Percentiles rank a stretch among this genome's conserved stretches.
phyloP scores from a whole-genome alignment of 2,329 filamentous ascomycete genomes.

The Pyrenochaeta sp. region DNA sequence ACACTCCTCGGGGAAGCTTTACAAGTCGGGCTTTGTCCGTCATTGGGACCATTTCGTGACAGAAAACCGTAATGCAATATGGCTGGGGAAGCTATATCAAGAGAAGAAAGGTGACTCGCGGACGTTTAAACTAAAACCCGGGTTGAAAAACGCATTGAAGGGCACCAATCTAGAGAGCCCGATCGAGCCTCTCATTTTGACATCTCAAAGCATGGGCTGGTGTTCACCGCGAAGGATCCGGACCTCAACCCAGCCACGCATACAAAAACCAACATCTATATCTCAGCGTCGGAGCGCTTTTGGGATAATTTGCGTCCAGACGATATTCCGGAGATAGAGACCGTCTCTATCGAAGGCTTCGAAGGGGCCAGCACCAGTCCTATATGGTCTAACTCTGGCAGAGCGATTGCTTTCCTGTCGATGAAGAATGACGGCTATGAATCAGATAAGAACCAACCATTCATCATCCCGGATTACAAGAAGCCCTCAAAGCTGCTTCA shows the following conservation, averaged over 20 bases:
- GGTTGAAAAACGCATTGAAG: conserved; percentile 70
- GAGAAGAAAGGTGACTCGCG: conserved; percentile 23
- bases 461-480: conserved; percentile 69
- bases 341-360: conserved; percentile 65
- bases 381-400: conserved; percentile 77
- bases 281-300: conserved; percentile 68
- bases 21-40: conserved; percentile 77
- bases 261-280: conserved; percentile 85
- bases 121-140: conserved; percentile 13
- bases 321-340: conserved; percentile 51
- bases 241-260: conserved; percentile 74
- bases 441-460: conserved; percentile 75
- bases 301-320: conserved; percentile 31
- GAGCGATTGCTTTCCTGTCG: conserved; percentile 75
- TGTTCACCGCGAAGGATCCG: conserved; percentile 80
- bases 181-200: conserved; percentile 84
- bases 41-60: conserved; percentile 84
- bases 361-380: conserved; percentile 73
- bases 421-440: conserved; percentile 84
- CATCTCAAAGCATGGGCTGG: conserved; percentile 69
- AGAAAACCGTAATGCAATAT: conserved; percentile 75
- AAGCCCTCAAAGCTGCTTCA: conserved; percentile 65
- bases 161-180: conserved; percentile 69
- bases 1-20: conserved; percentile 72
- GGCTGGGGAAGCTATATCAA: conserved; percentile 68